phyloP scores from a whole-genome alignment of 2,329 filamentous ascomycete species.

The Zymoseptoria ardabiliae region DNA sequence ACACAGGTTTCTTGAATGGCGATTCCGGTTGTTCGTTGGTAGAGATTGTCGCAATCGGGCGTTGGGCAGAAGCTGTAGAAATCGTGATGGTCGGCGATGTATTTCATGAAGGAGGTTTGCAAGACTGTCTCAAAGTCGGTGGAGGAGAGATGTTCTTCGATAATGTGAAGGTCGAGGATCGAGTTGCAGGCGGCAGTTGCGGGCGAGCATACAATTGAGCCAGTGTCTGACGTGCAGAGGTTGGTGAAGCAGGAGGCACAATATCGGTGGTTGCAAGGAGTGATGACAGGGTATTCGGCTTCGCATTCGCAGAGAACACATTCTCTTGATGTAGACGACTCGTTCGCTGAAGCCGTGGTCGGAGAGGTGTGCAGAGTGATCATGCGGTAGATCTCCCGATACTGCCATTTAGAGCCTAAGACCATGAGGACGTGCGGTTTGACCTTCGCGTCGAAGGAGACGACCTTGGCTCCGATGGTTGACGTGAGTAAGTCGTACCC shows the following conservation, averaged over 20 bases:
- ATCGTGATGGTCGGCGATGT: slow-evolving; percentile 1
- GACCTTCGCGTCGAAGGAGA: background rate
- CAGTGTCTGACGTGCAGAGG: background rate
- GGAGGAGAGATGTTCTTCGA: background rate
- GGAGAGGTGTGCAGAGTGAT: background rate
- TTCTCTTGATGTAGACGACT: background rate
- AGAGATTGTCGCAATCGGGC: slow-evolving; percentile 7
- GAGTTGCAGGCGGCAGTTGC: background rate
- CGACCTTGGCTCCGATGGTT: background rate
- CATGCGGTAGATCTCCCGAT: background rate
- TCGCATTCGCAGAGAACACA: slow-evolving; percentile 6
- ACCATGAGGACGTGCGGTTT: background rate
- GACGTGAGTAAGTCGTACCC: background rate
- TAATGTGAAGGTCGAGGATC: background rate
- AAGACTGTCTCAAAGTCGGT: background rate
- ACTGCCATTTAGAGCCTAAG: background rate
- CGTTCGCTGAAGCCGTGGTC: background rate
- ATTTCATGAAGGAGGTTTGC: background rate
- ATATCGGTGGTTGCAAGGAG: slow-evolving; percentile 1
- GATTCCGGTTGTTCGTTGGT: background rate
- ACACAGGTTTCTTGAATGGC: background rate
- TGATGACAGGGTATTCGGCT: slow-evolving; percentile 2
- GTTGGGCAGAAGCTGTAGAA: slow-evolving; percentile 3
- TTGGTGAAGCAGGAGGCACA: background rate
- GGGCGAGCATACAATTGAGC: background rate